A percentile compares a stretch with the other conserved stretches of the same genome.
Conservation (phyloP, 164 flowering plant species). For the Piper betle region DNA sequence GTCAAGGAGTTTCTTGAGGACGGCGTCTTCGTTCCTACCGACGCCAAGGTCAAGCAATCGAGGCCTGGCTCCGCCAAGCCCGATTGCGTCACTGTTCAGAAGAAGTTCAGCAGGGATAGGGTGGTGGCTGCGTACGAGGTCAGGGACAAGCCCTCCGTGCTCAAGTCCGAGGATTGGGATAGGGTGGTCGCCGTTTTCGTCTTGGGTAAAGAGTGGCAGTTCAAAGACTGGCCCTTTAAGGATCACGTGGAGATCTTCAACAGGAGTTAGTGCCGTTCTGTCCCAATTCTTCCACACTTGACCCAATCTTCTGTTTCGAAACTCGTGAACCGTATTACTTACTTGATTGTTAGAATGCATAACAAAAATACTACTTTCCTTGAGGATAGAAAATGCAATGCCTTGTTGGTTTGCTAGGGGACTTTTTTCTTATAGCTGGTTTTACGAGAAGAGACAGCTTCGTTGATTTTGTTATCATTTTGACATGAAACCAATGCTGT, state of each 20-base stretch:
- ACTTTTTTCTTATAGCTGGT: too few species aligned
- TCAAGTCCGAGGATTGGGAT: conserved; percentile 97
- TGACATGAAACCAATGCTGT: too few species aligned
- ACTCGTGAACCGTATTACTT: neutral
- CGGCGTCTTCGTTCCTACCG: conserved; percentile 81
- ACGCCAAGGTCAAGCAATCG: conserved; percentile 87
- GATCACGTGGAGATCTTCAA: conserved; percentile 17
- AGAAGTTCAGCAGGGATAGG: conserved; percentile 91
- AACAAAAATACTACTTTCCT: too few species aligned
- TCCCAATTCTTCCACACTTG: neutral
- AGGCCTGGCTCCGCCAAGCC: conserved; percentile 61
- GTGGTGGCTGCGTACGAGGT: conserved; percentile 96
- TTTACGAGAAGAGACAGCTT: too few species aligned
- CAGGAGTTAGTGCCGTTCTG: conserved; percentile 5
- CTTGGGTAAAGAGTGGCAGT: conserved; percentile 81
- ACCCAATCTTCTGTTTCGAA: too few species aligned
- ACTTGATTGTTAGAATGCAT: too few species aligned
- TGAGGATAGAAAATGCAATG: too few species aligned
- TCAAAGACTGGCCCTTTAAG: conserved; percentile 17
- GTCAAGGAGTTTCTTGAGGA: conserved; percentile 99
- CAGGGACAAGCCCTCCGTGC: conserved; percentile 91
- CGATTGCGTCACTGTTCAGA: conserved; percentile 95
- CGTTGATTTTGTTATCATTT: too few species aligned
- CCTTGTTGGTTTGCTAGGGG: too few species aligned
- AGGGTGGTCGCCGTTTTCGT: conserved; percentile 96